Evolutionary conservation across 176 grass and related monocot genomes (phyloP).

Genomic region (Neostapfia colusana): DNA sequence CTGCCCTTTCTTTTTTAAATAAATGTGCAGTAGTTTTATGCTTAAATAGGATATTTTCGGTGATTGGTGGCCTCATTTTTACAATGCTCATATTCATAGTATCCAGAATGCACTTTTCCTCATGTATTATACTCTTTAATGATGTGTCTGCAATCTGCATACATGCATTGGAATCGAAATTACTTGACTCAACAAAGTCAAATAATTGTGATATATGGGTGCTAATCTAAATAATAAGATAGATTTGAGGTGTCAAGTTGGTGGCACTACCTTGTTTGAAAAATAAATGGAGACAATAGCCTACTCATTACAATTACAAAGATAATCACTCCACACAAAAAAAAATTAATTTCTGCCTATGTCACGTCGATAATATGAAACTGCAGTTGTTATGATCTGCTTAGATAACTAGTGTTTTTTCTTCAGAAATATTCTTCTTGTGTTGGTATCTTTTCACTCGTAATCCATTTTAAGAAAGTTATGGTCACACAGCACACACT

Average conservation of each 20-base stretch:
- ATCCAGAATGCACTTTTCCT: neutral
- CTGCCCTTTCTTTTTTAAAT: too few species aligned
- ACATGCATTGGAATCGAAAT: neutral
- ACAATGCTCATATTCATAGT: too few species aligned
- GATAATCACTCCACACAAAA: neutral
- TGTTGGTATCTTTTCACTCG: neutral
- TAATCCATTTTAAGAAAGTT: neutral
- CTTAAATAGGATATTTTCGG: too few species aligned
- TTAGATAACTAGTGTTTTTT: neutral
- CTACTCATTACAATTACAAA: neutral
- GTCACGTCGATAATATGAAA: neutral
- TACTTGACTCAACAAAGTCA: constrained; percentile 7
- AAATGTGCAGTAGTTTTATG: too few species aligned
- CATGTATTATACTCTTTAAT: neutral
- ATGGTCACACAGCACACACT: neutral
- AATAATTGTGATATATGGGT: neutral
- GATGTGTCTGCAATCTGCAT: neutral
- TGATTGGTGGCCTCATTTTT: neutral
- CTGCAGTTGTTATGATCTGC: neutral
- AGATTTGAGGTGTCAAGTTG: neutral
- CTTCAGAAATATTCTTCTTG: neutral
- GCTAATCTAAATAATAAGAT: neutral
- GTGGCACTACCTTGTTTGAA: neutral
- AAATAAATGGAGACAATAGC: neutral
- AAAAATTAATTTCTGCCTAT: neutral